Evolutionary conservation across 106 monocot genomes (phyloP), one percentile per base, ranked within the genome.

Genomic region (Dendrobium chrysotoxum): DNA sequence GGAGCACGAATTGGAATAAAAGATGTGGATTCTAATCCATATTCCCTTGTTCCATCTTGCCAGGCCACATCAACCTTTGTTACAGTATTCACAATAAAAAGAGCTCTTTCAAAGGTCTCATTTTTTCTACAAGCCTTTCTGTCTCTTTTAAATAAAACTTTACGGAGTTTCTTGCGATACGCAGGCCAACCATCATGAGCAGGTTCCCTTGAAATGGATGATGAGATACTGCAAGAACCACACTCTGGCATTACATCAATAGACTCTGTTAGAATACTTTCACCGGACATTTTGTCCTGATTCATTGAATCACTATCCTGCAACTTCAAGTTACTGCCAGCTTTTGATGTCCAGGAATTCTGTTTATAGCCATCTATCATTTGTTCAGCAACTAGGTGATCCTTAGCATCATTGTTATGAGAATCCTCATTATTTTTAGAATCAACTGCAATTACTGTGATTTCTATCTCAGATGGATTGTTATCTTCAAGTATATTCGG

Each of bases 31-130:
- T 90, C 84, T 31, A 93, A 31, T 25, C 85, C 83, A 87, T 61
- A 85, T 58, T 93, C 88, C 71, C 55, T 93, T 23, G 84, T 87
- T 66, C 95, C 99, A 89, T 99, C 87, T 87, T 99, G 99, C 99
- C 99, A 99, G 40, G 80, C 87, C 72, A 99, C 95, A 82, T 91
- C 89, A 79, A 95, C 93, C 57, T 88, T 90, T 81, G 95, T 95
- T 26, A 53, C 66, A 18, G 87, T 90, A 80, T 87, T 91, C 26
- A 87, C 80, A 87, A 99, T 86, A n/a, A 90, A 81, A 80, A 91
- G 90, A 79, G 99, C 99, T 77, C 79, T 88, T 76, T 95, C 95
- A 84, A 87, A 91, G 57, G 67, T 79, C 28, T 93, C 93, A 55
- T 87, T 85, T 88, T 79, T 93, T 83, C 75, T 89, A 75, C 81